Evolutionary conservation across 2,329 filamentous ascomycete species (phyloP).

Genomic region (Nothophoma quercina): DNA sequence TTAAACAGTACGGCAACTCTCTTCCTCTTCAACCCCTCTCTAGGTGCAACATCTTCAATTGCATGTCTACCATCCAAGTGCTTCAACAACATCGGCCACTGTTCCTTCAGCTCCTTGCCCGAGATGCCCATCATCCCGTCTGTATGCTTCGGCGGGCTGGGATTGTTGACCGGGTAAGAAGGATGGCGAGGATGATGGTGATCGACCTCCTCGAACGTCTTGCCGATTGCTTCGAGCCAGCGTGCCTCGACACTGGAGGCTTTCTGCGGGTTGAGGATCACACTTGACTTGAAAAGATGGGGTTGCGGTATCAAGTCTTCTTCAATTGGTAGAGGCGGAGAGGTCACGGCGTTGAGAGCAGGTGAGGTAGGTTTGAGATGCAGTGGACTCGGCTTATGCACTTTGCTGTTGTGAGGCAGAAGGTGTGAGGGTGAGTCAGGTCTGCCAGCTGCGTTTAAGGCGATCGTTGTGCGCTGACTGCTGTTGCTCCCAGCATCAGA

Average conservation of each 20-base stretch:
- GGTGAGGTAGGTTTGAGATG: constrained; percentile 44
- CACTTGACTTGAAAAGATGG: constrained; percentile 35
- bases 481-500: constrained; percentile 48
- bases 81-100: constrained; percentile 78
- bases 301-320: constrained; percentile 28
- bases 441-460: constrained; percentile 29
- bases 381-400: constrained; percentile 43
- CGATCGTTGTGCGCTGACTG: constrained; percentile 47
- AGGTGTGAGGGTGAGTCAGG: constrained; percentile 35
- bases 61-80: constrained; percentile 89
- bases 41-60: constrained; percentile 84
- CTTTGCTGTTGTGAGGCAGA: constrained; percentile 28
- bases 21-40: constrained; percentile 86
- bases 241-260: constrained; percentile 80
- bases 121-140: constrained; percentile 29
- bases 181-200: constrained; percentile 18
- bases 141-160: constrained; percentile 31
- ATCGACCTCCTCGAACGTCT: constrained; percentile 51
- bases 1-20: constrained; percentile 60
- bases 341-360: constrained; percentile 25
- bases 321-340: constrained; percentile 27
- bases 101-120: constrained; percentile 59
- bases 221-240: constrained; percentile 62
- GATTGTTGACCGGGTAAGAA: constrained; percentile 23
- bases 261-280: constrained; percentile 77